These are phyloP conservation scores for Talaromyces amestolkiae DNA, from an alignment of 2,329 filamentous ascomycete genomes.

Conservation along the genomic window DNA sequence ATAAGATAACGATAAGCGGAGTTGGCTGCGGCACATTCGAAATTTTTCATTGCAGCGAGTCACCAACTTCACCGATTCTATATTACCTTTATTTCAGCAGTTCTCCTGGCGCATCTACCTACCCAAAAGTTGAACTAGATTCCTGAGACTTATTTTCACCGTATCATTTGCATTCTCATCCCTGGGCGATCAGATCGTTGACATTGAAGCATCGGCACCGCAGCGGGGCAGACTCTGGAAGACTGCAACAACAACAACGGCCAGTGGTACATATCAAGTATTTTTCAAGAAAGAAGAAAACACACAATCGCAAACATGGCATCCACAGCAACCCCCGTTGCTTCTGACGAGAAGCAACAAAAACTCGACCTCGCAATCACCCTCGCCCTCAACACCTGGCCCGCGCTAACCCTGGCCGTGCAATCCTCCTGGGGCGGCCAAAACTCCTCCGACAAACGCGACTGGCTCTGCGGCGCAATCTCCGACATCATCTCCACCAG, in stretches of 20 bases:
- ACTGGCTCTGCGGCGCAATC: conserved; percentile 90
- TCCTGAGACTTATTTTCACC: no score
- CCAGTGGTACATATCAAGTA: neutral
- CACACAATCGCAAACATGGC: conserved; percentile 7
- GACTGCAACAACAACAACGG: neutral
- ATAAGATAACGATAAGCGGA: conserved; percentile 21
- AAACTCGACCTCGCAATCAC: conserved; percentile 85
- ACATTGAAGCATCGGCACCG: neutral
- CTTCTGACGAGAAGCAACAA: conserved; percentile 15
- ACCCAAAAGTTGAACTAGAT: no score
- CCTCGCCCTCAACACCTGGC: conserved; percentile 82
- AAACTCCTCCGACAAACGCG: conserved; percentile 79
- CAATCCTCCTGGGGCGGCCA: conserved; percentile 85
- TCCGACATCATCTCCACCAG: conserved; percentile 69
- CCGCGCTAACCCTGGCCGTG: conserved; percentile 80
- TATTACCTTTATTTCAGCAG: no score
- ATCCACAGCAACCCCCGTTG: neutral
- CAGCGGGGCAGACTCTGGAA: neutral
- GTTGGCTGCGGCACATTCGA: conserved; percentile 5
- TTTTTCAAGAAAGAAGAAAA: neutral
- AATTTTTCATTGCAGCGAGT: neutral
- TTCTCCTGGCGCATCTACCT: neutral
- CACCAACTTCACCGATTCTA: neutral
- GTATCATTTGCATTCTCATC: no score
- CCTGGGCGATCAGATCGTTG: no score